A percentile compares a stretch with the other conserved stretches of the same genome.
Conservation (phyloP, 805 yeast species). For the Cyberlindnera bimundalis region DNA sequence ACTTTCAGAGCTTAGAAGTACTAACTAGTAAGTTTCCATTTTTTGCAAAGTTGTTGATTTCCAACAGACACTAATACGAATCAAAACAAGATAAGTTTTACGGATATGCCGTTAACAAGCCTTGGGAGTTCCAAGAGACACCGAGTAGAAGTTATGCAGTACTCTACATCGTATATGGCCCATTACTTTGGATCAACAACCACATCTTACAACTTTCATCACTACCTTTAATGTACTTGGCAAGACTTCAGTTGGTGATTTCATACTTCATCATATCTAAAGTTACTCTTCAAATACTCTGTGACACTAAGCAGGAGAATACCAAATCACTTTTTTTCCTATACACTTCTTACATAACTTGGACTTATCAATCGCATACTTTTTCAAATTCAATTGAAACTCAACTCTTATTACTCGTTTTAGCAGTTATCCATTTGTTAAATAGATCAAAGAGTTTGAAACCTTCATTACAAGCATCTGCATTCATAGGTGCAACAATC, state of each 20-base stretch:
- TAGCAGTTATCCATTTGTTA: conserved; percentile 36
- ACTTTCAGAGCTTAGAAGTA: conserved; percentile 85
- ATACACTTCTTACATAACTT: conserved; percentile 63
- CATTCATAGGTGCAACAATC: conserved; percentile 45
- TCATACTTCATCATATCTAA: conserved; percentile 33
- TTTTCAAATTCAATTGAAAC: conserved; percentile 89
- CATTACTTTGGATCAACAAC: conserved; percentile 44
- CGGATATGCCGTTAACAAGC: conserved; percentile 44
- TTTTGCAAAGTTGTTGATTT: no score
- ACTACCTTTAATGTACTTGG: conserved; percentile 46
- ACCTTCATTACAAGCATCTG: conserved; percentile 20
- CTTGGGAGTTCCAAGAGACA: conserved; percentile 75
- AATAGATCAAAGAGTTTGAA: conserved; percentile 9
- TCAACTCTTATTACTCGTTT: conserved; percentile 37
- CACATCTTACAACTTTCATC: conserved; percentile 39
- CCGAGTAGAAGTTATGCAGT: conserved; percentile 76
- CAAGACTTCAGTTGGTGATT: conserved; percentile 46
- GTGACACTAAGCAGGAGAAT: conserved; percentile 47
- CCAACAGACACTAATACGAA: no score
- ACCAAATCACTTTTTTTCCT: conserved; percentile 37
- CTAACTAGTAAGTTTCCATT: conserved; percentile 45
- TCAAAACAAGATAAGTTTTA: conserved; percentile 34
- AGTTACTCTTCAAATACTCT: conserved; percentile 42
- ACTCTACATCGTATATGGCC: conserved; percentile 65
- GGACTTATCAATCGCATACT: conserved; percentile 80